Evolutionary conservation across 768 basidiomycete genomes (phyloP).

Genomic region (Boletus reticulatus): DNA sequence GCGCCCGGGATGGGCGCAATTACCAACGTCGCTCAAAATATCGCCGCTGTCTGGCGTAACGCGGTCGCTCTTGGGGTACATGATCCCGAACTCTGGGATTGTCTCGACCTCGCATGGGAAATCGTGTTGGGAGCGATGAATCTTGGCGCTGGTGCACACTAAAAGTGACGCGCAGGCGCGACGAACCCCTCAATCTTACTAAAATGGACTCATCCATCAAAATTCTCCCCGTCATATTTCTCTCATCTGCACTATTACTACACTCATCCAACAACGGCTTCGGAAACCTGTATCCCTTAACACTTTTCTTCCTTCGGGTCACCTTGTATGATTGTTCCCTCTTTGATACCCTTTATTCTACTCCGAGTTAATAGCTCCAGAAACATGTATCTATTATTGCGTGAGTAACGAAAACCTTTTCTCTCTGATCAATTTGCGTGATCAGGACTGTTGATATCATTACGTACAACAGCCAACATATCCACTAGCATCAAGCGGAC

Average conservation of each 20-base stretch:
- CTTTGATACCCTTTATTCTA: constrained; percentile 32
- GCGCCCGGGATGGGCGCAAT: constrained; percentile 45
- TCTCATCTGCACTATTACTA: constrained; percentile 20
- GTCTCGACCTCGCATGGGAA: constrained; percentile 67
- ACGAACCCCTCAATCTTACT: constrained; percentile 12
- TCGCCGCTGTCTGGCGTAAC: constrained; percentile 74
- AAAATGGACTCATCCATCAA: constrained; percentile 20
- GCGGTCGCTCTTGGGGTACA: constrained; percentile 65
- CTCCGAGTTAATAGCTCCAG: constrained; percentile 25
- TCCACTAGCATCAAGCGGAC: too few relatives aligned
- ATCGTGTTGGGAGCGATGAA: constrained; percentile 60
- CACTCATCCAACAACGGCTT: constrained; percentile 16
- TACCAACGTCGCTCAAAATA: constrained; percentile 43
- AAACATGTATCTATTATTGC: constrained; percentile 31
- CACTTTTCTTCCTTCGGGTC: constrained; percentile 10
- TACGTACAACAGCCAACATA: neutral
- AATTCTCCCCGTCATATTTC: constrained; percentile 4
- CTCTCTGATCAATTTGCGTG: neutral
- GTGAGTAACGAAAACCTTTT: constrained; percentile 8
- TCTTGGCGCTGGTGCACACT: constrained; percentile 42
- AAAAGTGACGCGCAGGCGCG: constrained; percentile 22
- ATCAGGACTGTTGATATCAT: neutral
- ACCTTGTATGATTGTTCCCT: constrained; percentile 17
- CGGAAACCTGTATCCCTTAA: constrained; percentile 30
- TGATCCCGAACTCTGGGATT: constrained; percentile 64